Evolutionary conservation across 164 flowering plant species (phyloP), one percentile per base, ranked within the genome.

Genomic region (Umbilicus rupestris): DNA sequence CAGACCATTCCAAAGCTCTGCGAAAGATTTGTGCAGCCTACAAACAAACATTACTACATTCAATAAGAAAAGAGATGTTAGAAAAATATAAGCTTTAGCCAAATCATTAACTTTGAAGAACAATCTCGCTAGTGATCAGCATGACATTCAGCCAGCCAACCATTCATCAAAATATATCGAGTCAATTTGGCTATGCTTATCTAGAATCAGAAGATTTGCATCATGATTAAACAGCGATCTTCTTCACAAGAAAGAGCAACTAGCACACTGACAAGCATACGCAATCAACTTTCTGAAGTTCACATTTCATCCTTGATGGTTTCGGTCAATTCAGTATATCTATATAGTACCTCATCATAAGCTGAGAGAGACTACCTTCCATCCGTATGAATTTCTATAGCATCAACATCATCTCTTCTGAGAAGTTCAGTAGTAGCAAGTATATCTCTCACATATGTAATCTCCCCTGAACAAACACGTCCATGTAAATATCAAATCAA

Each of bases 341-440:
- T 50, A 4, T 9, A 24, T 9, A 50, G 28, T 50, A 50, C 58
- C 58, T 50, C 58, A 3, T 52, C 29, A 52, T 41, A 10, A 22
- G 57, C 57, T 49, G 59, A 52, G 30, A 45, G 49, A 58, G 72
- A 29, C 63, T 75, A 85, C 97, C 95, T 88, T 79, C 84, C 95
- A 78, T 76, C 85, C 39, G 97, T 90, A 71, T 87, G 97, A 64
- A 90, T 83, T 78, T 90, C 95, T 60, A 90, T 45, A 39, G 95
- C 92, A 81, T 88, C 92, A 71, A 90, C 85, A 63, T 81, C 85
- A 39, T 75, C 67, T 72, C 83, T 77, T 71, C 73, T 71, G 28
- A 88, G 79, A 73, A 90, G 92, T 69, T 83, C 75, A 72, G 82
- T 73, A 44, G 90, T 82, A 22, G 85, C 73, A 66, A 74, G 50